Evolutionary conservation across 306 rosid species (phyloP).

Genomic region (Pyrus bretschneideri): DNA sequence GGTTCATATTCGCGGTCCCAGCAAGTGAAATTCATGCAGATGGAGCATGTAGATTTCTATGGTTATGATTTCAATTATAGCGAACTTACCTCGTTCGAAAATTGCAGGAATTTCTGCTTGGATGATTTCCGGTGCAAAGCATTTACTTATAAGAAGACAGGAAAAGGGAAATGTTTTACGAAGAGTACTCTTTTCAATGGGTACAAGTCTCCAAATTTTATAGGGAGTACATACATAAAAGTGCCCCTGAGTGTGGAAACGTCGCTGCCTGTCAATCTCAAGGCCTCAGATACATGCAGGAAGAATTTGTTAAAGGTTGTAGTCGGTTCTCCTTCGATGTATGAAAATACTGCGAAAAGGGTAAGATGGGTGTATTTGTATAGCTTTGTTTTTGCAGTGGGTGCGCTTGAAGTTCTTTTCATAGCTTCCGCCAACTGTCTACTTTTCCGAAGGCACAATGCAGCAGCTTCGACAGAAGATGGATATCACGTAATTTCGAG

Average conservation of each 20-base stretch:
- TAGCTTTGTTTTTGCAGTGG: no score
- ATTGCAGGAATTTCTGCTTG: constrained; percentile 23
- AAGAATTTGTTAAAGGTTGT: background rate
- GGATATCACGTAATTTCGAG: no score
- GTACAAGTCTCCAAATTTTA: constrained; percentile 8
- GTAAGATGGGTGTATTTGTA: constrained; percentile 3
- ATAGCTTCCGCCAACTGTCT: no score
- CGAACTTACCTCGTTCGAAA: background rate
- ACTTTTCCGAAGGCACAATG: no score
- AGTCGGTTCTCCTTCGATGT: background rate
- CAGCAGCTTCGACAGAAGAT: no score
- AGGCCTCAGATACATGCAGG: background rate
- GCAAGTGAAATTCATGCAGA: constrained; percentile 8
- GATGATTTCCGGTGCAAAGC: constrained; percentile 29
- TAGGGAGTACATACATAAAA: constrained; percentile 21
- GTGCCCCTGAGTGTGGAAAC: constrained; percentile 14
- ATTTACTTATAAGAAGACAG: background rate
- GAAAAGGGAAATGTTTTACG: constrained; percentile 19
- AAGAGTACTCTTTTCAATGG: constrained; percentile 30
- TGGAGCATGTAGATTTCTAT: constrained; percentile 27
- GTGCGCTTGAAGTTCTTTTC: no score
- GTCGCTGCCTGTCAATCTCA: background rate
- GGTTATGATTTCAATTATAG: constrained; percentile 24
- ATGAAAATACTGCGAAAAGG: background rate
- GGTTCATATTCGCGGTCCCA: background rate